These are phyloP conservation scores for Eimeria necatrix DNA, from an alignment of 169 alveolate species.

Conservation along the genomic window DNA sequence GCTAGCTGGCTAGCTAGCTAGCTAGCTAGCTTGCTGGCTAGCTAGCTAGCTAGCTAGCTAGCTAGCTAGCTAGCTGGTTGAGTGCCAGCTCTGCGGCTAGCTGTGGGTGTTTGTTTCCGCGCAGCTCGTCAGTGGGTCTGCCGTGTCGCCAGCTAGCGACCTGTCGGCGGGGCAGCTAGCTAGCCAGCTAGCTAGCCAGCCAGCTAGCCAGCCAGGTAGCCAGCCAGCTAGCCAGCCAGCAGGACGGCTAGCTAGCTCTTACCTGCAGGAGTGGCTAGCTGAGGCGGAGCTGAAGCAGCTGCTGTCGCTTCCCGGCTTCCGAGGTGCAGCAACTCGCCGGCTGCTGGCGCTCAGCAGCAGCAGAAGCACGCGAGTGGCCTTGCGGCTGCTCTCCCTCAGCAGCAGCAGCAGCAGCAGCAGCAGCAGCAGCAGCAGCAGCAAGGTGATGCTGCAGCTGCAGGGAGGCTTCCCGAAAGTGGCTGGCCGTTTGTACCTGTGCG, in stretches of 20 bases:
- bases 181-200: background rate
- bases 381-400: conserved; percentile 38
- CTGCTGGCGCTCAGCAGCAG: conserved; percentile 63
- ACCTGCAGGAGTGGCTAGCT: conserved; percentile 66
- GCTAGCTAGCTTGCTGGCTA: background rate
- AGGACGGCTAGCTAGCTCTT: background rate
- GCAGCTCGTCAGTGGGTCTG: conserved; percentile 2
- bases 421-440: conserved; percentile 9
- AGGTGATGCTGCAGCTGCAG: conserved; percentile 32
- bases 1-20: background rate
- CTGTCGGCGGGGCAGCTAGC: background rate
- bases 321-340: conserved; percentile 57
- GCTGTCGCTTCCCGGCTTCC: conserved; percentile 36
- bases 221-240: conserved; percentile 44
- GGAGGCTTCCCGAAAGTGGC: background rate
- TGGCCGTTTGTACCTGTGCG: conserved; percentile 72
- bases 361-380: conserved; percentile 52
- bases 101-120: background rate
- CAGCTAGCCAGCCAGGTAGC: conserved; percentile 19
- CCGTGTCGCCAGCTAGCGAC: background rate
- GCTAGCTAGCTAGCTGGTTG: background rate
- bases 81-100: background rate
- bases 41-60: background rate
- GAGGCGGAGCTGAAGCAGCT: conserved; percentile 65
- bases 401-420: conserved; percentile 38